Conservation (phyloP, 257 asterid genomes). For the Solanum infundibuliforme region DNA sequence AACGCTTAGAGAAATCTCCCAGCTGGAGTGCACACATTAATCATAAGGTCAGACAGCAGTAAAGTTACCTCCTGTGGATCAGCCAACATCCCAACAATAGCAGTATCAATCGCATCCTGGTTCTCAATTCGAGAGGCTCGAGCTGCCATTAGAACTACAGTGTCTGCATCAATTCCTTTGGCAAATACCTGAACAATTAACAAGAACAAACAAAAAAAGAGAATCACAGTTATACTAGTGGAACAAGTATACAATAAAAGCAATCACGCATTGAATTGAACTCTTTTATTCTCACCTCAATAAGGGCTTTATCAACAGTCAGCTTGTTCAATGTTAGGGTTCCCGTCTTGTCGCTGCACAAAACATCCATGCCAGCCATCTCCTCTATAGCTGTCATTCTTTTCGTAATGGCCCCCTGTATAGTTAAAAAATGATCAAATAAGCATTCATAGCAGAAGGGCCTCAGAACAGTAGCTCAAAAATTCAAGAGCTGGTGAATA, state of each 20-base stretch:
- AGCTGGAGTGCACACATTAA: not conserved
- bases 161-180: constrained; percentile 58
- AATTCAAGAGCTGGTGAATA: not conserved
- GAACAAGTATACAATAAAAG: not conserved
- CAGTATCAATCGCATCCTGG: constrained; percentile 95
- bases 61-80: constrained; percentile 86
- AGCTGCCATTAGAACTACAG: constrained; percentile 84
- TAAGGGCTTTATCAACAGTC: constrained; percentile 85
- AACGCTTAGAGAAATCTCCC: not conserved
- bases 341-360: constrained; percentile 96
- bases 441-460: not conserved
- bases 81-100: constrained; percentile 94
- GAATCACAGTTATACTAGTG: not conserved
- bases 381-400: constrained; percentile 99
- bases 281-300: constrained; percentile 44
- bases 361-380: constrained; percentile 99
- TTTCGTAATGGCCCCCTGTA: constrained; percentile 94
- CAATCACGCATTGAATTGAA: not conserved
- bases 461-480: not conserved
- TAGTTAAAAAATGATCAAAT: not conserved
- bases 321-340: constrained; percentile 91
- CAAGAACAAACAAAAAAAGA: not conserved
- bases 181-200: constrained; percentile 44
- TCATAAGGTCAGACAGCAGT: not conserved
- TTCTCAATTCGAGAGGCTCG: constrained; percentile 82